Base-by-base conservation (phyloP, 1,139 yeast species). In the Magnusiomyces clavatus region DNA sequence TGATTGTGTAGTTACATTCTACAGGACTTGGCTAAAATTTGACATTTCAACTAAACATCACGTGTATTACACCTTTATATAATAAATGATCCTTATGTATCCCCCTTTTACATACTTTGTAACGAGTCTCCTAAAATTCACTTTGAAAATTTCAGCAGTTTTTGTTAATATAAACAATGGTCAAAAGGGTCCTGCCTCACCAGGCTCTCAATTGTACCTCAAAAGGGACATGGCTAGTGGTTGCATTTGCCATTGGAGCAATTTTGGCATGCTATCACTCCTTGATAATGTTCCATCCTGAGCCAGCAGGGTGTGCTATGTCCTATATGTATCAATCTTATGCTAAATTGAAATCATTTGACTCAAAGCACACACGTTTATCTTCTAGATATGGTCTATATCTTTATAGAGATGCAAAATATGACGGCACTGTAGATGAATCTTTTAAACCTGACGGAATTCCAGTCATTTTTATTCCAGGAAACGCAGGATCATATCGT, bases 391-490 rank as follows among this genome's bases (percentile, higher is more conserved):
- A 89, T 66, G 82, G 90, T 17, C 69, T 90, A 5, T 87, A 84
- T 61, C 72, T 89, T 8, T 94, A 92, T 67, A 74, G 79, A 54
- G 98, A 92, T 65, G 71, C 72, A 1, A 71, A 73, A 50, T 81
- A 86, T 41, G 63, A 61, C 10, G 64, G 65, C 11, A 57, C 56
- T 41, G 54, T 52, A 1, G 70, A 78, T 1, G 64, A 68, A 29
- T 68, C 68, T 11, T 65, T 84, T 37, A 56, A 58, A 36, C 69
- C 71, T 3, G 76, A 76, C 49, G 98, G 97, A 0, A 77, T 84
- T 1, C 99, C 99, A 0, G 88, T 87, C 1, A 70, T 94, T 19
- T 94, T 94, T 64, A 85, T 94, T 41, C 98, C 98, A 0, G 99
- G 99, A 0, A 94, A 94, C 65, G 98, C 98, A 0, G 98, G 99